Evolutionary conservation across 2,329 filamentous ascomycete species (phyloP), one percentile per base, ranked within the genome.

Genomic region (Diaporthe sp.): DNA sequence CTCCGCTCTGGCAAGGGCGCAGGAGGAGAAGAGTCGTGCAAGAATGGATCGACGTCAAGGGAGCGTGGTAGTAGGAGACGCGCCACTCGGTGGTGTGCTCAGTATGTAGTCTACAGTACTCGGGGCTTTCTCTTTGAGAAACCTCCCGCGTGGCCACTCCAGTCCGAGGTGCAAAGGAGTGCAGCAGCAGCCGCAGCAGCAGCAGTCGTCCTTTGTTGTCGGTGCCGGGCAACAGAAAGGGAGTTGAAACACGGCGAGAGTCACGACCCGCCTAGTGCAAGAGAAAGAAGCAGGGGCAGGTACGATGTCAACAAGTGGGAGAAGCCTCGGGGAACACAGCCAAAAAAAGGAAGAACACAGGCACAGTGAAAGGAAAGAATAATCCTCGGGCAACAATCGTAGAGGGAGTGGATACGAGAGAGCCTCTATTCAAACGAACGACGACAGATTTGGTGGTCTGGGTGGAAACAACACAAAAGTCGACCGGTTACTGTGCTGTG

Each of bases 1-100:
- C 47, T 73, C 71, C 71, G 71, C 71, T 57, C 71, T 67, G 31
- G 51, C 58, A 73, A 42, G 58, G 71, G 51, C 49, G 61, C 31
- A 34, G 58, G 61, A 42, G 58, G 60, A 73, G 58, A 15, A 71
- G 58, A 72, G 73, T 71, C 44, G 68, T 63, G 57, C 57, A 58
- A 55, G 20, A 71, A 72, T 51, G 49, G 51, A 71, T 76, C 68
- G 71, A 72, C 72, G 68, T 70, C 57, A 68, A 25, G 75, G 63
- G 53, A 55, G 71, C 39, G 34, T 65, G 71, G 37, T 57, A n/a
- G 37, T 57, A n/a, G 31, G 22, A 55, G 49, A 57, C 28, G 58
- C 61, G 71, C 71, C 58, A 65, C 34, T 70, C 49, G 9, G 61
- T 67, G 61, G 61, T 67, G 42, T 72, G 70, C 42, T 65, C 58